A percentile compares a stretch with the other conserved stretches of the same genome.
Evolutionary conservation across 2,329 filamentous ascomycete species (phyloP).

Genomic region (Aspergillus sp.): DNA sequence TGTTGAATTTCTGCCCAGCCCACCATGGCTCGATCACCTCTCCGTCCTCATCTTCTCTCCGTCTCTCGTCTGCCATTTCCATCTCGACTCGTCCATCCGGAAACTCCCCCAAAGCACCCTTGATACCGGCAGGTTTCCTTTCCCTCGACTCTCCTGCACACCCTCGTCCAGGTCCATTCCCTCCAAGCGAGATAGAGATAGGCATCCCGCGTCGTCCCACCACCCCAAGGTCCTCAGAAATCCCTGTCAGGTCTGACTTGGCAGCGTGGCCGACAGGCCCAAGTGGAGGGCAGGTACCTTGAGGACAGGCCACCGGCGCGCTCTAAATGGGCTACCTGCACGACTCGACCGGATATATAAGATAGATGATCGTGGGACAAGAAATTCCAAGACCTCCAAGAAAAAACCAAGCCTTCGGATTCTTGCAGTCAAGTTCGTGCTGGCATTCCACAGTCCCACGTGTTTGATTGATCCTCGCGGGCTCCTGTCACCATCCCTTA

Average conservation of each 20-base stretch:
- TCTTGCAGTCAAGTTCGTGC: slow-evolving; percentile 3
- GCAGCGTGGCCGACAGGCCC: slow-evolving; percentile 6
- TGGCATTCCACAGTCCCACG: slow-evolving; percentile 10
- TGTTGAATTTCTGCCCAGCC: not conserved
- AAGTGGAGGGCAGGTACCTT: slow-evolving; percentile 15
- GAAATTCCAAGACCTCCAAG: slow-evolving; percentile 3
- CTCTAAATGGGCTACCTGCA: slow-evolving; percentile 1
- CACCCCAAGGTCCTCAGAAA: slow-evolving; percentile 18
- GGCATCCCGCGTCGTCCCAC: not conserved
- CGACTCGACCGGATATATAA: slow-evolving; percentile 9
- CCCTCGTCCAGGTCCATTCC: not conserved
- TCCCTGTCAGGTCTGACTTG: slow-evolving; percentile 6
- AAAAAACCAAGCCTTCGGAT: slow-evolving; percentile 11
- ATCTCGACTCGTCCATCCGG: too few species aligned
- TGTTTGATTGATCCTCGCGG: slow-evolving; percentile 5
- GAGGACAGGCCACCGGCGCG: slow-evolving; percentile 7
- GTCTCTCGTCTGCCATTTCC: too few species aligned
- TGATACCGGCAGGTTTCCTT: not conserved
- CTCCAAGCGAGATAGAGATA: not conserved
- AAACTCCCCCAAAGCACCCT: not conserved
- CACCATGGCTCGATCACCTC: not conserved
- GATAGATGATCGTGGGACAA: slow-evolving; percentile 7
- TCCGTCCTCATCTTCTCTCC: not conserved
- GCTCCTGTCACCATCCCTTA: slow-evolving; percentile 3
- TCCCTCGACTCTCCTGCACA: not conserved